A percentile compares a stretch with the other conserved stretches of the same genome.
Evolutionary conservation across 2,329 filamentous ascomycete species (phyloP).

Genomic region (Talaromyces albobiverticillius): DNA sequence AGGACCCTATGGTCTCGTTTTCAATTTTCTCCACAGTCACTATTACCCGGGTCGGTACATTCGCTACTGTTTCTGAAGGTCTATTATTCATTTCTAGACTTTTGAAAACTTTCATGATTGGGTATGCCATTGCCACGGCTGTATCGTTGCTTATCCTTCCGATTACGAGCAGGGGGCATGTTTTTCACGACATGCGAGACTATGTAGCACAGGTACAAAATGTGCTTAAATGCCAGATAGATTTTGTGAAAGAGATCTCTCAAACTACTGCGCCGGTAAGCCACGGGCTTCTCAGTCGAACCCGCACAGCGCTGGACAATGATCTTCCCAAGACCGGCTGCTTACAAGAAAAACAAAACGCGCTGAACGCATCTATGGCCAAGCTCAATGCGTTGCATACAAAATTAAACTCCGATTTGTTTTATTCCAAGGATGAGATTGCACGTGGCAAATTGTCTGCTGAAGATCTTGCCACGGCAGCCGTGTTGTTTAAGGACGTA

Average conservation of each 20-base stretch:
- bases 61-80: slow-evolving; percentile 54
- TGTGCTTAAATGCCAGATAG: too few relatives aligned
- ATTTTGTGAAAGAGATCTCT: too few relatives aligned
- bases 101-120: slow-evolving; percentile 61
- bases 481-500: slow-evolving; percentile 57
- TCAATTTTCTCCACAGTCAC: slow-evolving; percentile 65
- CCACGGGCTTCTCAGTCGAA: too few relatives aligned
- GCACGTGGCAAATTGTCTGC: slow-evolving; percentile 66
- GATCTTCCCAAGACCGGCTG: too few relatives aligned
- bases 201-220: too few relatives aligned
- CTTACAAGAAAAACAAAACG: slow-evolving; percentile 12
- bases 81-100: slow-evolving; percentile 54
- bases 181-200: slow-evolving; percentile 57
- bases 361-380: slow-evolving; percentile 51
- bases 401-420: slow-evolving; percentile 65
- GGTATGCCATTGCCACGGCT: slow-evolving; percentile 60
- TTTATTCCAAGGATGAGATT: slow-evolving; percentile 70
- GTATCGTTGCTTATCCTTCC: slow-evolving; percentile 67
- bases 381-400: slow-evolving; percentile 60
- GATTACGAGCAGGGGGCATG: slow-evolving; percentile 61
- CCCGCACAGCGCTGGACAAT: too few relatives aligned
- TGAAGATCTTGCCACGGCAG: slow-evolving; percentile 62
- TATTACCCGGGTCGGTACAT: slow-evolving; percentile 60
- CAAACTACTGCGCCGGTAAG: too few relatives aligned
- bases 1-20: slow-evolving; percentile 66